Evolutionary conservation across 2,329 filamentous ascomycete species (phyloP).

Genomic region (Botrytis elliptica): DNA sequence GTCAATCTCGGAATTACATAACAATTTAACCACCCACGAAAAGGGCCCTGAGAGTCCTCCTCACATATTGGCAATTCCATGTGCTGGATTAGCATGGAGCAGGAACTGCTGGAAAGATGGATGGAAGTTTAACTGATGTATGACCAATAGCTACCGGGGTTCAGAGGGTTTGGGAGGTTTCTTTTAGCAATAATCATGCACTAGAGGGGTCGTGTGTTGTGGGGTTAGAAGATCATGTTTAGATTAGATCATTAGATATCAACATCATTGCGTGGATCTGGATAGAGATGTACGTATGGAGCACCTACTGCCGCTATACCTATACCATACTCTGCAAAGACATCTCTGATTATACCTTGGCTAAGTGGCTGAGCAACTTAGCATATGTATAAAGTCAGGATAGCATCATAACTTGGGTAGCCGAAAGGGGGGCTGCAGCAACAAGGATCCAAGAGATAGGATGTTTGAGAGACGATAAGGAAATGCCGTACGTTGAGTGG

Average conservation of each 20-base stretch:
- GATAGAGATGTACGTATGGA: neutral
- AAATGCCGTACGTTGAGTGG: slow-evolving; percentile 14
- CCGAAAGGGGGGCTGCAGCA: neutral
- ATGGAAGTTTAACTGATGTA: slow-evolving; percentile 8
- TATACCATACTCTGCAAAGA: neutral
- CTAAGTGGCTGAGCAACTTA: slow-evolving; percentile 13
- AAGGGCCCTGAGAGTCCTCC: neutral
- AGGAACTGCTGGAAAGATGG: neutral
- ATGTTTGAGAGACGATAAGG: slow-evolving; percentile 13
- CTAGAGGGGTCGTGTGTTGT: slow-evolving; percentile 13
- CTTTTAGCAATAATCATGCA: slow-evolving; percentile 20
- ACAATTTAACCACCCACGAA: neutral
- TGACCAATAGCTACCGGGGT: slow-evolving; percentile 17
- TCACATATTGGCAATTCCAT: neutral
- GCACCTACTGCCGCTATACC: neutral
- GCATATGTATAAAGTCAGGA: neutral
- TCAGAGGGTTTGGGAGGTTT: neutral
- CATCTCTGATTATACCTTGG: neutral
- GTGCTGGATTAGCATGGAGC: neutral
- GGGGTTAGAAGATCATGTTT: slow-evolving; percentile 3
- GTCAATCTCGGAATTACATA: slow-evolving; percentile 19
- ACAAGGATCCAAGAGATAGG: neutral
- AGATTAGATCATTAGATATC: slow-evolving; percentile 12
- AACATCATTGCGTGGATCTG: neutral
- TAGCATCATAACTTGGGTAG: slow-evolving; percentile 1